Evolutionary conservation across 768 basidiomycete species (phyloP).

Genomic region (Podaxis rugospora): DNA sequence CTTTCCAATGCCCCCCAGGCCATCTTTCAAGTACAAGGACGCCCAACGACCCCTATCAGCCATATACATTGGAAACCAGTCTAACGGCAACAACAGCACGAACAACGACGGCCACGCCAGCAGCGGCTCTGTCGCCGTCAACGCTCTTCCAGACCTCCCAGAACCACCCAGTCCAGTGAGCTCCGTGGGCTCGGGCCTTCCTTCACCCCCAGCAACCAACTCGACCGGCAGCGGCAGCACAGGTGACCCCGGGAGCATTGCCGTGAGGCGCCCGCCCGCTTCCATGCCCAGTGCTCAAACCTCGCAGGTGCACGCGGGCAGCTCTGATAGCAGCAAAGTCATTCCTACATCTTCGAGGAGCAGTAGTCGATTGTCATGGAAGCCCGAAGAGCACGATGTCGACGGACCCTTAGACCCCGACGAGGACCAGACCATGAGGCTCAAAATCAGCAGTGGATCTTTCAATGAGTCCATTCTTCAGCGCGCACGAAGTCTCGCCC

Average conservation of each 20-base stretch:
- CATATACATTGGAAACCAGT: constrained; percentile 32
- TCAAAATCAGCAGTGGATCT: constrained; percentile 35
- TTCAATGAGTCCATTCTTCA: constrained; percentile 57
- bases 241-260: constrained; percentile 49
- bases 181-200: constrained; percentile 56
- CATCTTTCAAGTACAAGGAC: constrained; percentile 25
- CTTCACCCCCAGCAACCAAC: constrained; percentile 82
- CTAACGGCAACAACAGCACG: constrained; percentile 19
- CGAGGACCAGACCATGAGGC: constrained; percentile 62
- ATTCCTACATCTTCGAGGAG: constrained; percentile 13
- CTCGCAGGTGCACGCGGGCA: constrained; percentile 23
- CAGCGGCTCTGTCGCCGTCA: constrained; percentile 21
- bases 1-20: constrained; percentile 35
- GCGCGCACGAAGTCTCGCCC: constrained; percentile 64
- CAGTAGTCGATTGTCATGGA: constrained; percentile 20
- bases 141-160: constrained; percentile 61
- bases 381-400: constrained; percentile 37
- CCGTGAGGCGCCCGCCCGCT: constrained; percentile 19
- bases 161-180: constrained; percentile 64
- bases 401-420: constrained; percentile 44
- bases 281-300: constrained; percentile 21
- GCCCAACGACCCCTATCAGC: constrained; percentile 34
- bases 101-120: constrained; percentile 18
- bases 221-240: constrained; percentile 80
- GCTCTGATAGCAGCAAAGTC: constrained; percentile 27